phyloP scores from a whole-genome alignment of 768 basidiomycete species.

The Epithele typhae region DNA sequence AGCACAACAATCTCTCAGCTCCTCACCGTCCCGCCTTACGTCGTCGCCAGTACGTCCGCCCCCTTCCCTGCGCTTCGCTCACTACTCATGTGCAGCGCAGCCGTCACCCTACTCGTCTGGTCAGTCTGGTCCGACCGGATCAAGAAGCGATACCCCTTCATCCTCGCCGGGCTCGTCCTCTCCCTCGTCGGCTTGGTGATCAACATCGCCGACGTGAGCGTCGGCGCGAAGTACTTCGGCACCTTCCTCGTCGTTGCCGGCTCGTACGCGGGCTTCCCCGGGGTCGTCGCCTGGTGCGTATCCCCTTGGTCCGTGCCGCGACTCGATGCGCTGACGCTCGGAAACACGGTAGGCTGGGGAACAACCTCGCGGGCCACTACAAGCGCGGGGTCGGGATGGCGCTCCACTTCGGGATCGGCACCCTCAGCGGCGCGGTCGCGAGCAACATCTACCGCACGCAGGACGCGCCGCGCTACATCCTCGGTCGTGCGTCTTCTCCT shows the following conservation, averaged over 20 bases:
- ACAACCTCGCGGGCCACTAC: constrained; percentile 63
- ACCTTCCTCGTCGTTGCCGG: constrained; percentile 66
- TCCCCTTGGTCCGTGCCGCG: constrained; percentile 31
- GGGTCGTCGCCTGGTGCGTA: constrained; percentile 55
- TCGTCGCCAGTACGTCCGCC: constrained; percentile 41
- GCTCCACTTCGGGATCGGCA: constrained; percentile 62
- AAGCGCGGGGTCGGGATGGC: constrained; percentile 69
- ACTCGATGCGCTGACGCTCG: no score
- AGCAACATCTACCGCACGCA: constrained; percentile 56
- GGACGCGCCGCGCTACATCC: constrained; percentile 55
- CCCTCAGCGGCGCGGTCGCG: constrained; percentile 60
- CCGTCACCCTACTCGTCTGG: constrained; percentile 45
- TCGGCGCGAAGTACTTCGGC: constrained; percentile 65
- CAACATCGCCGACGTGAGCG: constrained; percentile 49
- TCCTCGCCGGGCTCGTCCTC: constrained; percentile 45
- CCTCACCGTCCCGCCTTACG: constrained; percentile 65
- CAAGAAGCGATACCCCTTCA: constrained; percentile 51
- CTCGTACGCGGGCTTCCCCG: constrained; percentile 55
- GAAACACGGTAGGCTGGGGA: constrained; percentile 53
- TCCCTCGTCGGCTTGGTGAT: constrained; percentile 57
- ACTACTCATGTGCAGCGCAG: no score
- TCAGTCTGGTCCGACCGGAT: constrained; percentile 56
- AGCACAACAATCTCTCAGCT: constrained; percentile 53
- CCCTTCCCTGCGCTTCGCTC: no score
- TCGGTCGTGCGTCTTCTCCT: constrained; percentile 50